Evolutionary conservation across 257 asterid species (phyloP), one percentile per base, ranked within the genome.

Genomic region (Capsicum rhomboideum): DNA sequence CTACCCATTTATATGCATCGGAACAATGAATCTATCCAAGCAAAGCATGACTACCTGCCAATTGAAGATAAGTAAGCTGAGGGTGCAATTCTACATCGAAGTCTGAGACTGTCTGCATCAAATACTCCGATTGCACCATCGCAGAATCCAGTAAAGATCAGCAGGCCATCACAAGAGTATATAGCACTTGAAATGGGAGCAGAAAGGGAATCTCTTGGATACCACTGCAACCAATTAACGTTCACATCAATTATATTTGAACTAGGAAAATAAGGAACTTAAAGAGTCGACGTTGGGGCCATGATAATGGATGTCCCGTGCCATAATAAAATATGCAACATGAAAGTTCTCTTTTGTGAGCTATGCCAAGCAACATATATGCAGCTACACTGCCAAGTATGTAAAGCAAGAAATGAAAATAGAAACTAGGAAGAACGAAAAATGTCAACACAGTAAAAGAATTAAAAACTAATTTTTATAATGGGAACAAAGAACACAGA

Each of bases 51-150:
- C 42, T 91, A 95, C 98, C 99, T 93, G 86, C 92, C 83, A 87
- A 94, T 64, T n/a, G 95, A 79, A 49, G 99, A 79, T 82, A 94
- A 84, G 83, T 95, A 94, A 84, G 97, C 94, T 23, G 97, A 88
- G 69, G 95, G 92, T 46, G 97, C 95, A 82, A 95, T 89, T 59
- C 96, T 89, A 85, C 98, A 92, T 18, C 94, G 92, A 59, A 94
- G 99, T 84, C 86, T 86, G 63, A 95, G 87, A 85, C 83, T 88
- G 52, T 93, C 98, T 2, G 94, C 91, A 85, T 93, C 98, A 85
- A 94, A 95, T 77, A 95, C 87, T 78, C 97, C 99, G 69, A 95
- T 91, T 82, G 99, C 98, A 71, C 98, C 99, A 63, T 95, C 97
- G 66, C 93, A 87, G 85, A 94, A 95, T 87, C 98, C 97, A 58